These are phyloP conservation scores for Crithidia brevicula DNA, from an alignment of 208 protist species.

Conservation along the genomic window DNA sequence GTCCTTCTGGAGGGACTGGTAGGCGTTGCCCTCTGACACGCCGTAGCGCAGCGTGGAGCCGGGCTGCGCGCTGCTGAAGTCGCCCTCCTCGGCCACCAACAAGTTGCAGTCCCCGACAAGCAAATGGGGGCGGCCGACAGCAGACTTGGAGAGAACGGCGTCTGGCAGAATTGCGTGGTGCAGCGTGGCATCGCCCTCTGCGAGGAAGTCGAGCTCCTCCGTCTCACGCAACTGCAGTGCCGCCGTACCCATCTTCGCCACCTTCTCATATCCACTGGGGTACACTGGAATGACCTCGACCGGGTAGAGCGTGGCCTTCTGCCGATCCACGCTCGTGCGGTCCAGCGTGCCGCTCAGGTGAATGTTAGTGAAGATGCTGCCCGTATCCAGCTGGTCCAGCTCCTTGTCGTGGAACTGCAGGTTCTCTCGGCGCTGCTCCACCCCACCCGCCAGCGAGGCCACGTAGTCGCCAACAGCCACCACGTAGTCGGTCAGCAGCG, in stretches of 20 bases:
- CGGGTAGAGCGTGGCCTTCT: conserved; percentile 61
- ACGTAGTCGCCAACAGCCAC: conserved; percentile 35
- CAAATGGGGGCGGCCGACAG: conserved; percentile 55
- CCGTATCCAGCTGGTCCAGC: conserved; percentile 52
- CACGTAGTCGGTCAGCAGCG: conserved; percentile 45
- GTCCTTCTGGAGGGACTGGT: conserved; percentile 62
- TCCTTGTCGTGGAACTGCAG: conserved; percentile 69
- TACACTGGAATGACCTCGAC: conserved; percentile 80
- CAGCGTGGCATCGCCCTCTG: conserved; percentile 49
- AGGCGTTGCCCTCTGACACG: conserved; percentile 65
- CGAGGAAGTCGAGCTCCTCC: conserved; percentile 48
- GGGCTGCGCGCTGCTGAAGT: conserved; percentile 22
- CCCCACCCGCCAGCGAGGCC: conserved; percentile 38
- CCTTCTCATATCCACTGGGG: conserved; percentile 51
- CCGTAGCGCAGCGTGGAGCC: conserved; percentile 46
- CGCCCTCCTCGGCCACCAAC: conserved; percentile 56
- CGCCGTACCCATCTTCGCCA: conserved; percentile 25
- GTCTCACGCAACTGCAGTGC: conserved; percentile 23
- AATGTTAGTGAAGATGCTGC: conserved; percentile 56
- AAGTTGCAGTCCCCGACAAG: conserved; percentile 73
- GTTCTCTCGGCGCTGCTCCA: conserved; percentile 49
- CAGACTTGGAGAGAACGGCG: conserved; percentile 41
- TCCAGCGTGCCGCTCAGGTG: conserved; percentile 45
- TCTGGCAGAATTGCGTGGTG: conserved; percentile 73
- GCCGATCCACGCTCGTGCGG: conserved; percentile 41